Base-by-base conservation (phyloP, 441 rosid genomes). In the Sinapis alba region DNA sequence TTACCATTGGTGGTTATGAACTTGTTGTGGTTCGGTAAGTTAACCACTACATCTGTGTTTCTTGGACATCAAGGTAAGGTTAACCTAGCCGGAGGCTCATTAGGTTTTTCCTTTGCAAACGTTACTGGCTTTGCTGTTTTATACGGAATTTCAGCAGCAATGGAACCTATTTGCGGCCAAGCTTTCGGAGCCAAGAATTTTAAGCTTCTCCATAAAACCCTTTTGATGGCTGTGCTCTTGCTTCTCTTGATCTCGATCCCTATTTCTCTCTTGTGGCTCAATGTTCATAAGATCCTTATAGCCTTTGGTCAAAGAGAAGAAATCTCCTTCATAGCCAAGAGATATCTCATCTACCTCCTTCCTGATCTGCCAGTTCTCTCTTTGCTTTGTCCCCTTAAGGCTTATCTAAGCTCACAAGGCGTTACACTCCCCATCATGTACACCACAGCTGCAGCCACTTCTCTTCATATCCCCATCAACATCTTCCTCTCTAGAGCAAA, bases 161-260 rank as follows among this genome's bases (percentile, higher is more conserved):
- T 94, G 97, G 96, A 94, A 68, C 97, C 98, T 2, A 79, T 94
- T 7, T 94, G 97, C 58, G 98, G 98, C 65, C 98, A 92, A 75
- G 98, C 96, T 67, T 82, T 69, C 23, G 97, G 99, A 13, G 97
- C 97, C 38, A 86, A 87, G 72, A 94, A 94, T 79, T 81, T 78
- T 61, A 87, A 76, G 90, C 90, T 94, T 47, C 89, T 94, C 26
- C 93, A 86, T 64, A 94, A 78, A 83, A 94, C 97, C 13, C 91
- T 94, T 68, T 24, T 88, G 59, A 90, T 89, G 99, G 67, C 81
- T 13, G 69, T 81, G 59, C 7, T 88, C 24, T 69, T 90, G 83
- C 62, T 92, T 78, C 71, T 92, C 38, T 54, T 82, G n/a, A 73
- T 71, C 20, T 75, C 96, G 0, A 36, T 89, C 34, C 97, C 93